phyloP scores from a whole-genome alignment of 495 filamentous ascomycete species.

The Penicillium angulare region DNA sequence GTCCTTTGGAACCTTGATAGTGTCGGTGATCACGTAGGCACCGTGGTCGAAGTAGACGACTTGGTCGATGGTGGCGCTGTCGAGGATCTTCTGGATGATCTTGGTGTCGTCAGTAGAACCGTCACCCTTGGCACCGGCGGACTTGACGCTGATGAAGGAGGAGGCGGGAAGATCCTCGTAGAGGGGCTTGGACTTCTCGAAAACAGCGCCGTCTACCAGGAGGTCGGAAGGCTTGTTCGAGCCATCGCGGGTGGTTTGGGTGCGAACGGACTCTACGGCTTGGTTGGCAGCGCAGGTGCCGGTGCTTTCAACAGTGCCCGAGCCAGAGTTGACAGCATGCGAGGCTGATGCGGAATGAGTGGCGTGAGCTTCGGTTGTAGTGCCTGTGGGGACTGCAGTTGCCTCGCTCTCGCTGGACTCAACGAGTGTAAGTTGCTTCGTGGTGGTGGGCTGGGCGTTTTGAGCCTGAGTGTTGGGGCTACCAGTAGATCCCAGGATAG shows the following conservation, averaged over 20 bases:
- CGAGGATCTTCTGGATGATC: conserved; percentile 68
- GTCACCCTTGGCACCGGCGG: conserved; percentile 75
- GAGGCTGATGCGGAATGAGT: not conserved
- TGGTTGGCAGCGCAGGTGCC: conserved; percentile 31
- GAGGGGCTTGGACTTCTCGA: conserved; percentile 65
- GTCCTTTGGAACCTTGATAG: conserved; percentile 70
- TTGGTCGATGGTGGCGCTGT: conserved; percentile 56
- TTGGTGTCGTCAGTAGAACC: conserved; percentile 58
- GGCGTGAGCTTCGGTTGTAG: conserved; percentile 2
- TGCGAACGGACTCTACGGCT: conserved; percentile 32
- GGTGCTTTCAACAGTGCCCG: conserved; percentile 10
- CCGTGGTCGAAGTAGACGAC: conserved; percentile 93
- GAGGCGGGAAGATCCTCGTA: conserved; percentile 53
- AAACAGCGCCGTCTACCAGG: conserved; percentile 51
- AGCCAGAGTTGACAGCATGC: conserved; percentile 8
- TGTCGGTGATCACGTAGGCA: conserved; percentile 79
- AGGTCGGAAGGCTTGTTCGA: conserved; percentile 39
- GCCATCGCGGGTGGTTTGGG: conserved; percentile 37
- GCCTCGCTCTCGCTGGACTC: not conserved
- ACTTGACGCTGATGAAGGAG: conserved; percentile 68
- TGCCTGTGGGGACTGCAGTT: not conserved
- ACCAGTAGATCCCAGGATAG: conserved; percentile 6
- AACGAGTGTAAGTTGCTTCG: not conserved
- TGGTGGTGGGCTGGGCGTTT: not conserved
- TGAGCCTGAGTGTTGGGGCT: conserved; percentile 1